A percentile compares a stretch with the other conserved stretches of the same genome.
These are phyloP conservation scores for Mortierella sp. DNA, from an alignment of 371 early-diverging fungal species.

Conservation along the genomic window DNA sequence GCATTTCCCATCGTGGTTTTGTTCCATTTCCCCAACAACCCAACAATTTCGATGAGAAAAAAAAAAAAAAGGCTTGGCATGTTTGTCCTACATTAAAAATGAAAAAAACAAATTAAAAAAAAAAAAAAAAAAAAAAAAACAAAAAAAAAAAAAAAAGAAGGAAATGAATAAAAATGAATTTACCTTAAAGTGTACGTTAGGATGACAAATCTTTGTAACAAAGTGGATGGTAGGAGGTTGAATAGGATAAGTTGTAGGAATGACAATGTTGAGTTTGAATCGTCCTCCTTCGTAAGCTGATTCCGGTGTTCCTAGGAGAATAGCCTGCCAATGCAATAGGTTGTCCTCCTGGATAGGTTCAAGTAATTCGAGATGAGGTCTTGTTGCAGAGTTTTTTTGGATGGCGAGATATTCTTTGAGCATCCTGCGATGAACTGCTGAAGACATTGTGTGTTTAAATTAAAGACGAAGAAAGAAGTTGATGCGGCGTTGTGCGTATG, in stretches of 20 bases:
- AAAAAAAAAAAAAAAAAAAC: not conserved
- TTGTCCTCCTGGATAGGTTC: slow-evolving; percentile 81
- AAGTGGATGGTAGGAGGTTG: slow-evolving; percentile 79
- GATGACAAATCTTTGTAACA: slow-evolving; percentile 85
- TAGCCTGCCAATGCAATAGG: slow-evolving; percentile 90
- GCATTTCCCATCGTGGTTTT: not conserved
- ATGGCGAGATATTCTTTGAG: slow-evolving; percentile 74
- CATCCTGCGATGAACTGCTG: slow-evolving; percentile 70
- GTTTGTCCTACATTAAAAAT: not conserved
- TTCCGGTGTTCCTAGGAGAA: slow-evolving; percentile 82
- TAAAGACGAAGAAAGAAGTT: not conserved
- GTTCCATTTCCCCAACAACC: slow-evolving; percentile 6
- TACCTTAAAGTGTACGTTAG: slow-evolving; percentile 84
- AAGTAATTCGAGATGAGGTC: slow-evolving; percentile 71
- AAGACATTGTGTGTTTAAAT: slow-evolving; percentile 23
- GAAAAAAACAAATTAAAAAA: not conserved
- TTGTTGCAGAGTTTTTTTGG: slow-evolving; percentile 63
- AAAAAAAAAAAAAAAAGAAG: not conserved
- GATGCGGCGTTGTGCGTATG: not conserved
- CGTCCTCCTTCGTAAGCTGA: slow-evolving; percentile 88
- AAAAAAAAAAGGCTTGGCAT: not conserved
- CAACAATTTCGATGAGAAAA: slow-evolving; percentile 2
- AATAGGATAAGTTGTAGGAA: slow-evolving; percentile 79
- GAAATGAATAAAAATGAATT: not conserved
- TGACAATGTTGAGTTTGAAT: slow-evolving; percentile 68